Evolutionary conservation across 768 basidiomycete genomes (phyloP), one percentile per base, ranked within the genome.

Genomic region (Fibroporia radiculosa): DNA sequence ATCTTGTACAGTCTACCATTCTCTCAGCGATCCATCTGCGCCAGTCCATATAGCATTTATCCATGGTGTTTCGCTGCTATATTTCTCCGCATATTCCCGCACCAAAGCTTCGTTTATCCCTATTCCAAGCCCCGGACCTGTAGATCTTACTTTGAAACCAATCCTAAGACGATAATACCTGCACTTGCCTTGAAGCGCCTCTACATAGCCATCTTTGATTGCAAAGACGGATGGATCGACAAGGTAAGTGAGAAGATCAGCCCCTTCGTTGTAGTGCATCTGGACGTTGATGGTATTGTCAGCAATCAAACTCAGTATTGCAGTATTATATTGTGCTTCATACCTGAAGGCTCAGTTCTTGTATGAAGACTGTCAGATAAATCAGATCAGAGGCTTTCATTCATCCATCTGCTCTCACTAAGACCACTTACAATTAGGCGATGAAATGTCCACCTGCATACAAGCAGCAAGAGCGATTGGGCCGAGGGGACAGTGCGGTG

Each of bases 381-480:
- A 8, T 10, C 12, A 26, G 8, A 32, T 8, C 18, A 35, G 28
- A 32, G 8, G n/a, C 22, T 10, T 20, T 18, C 5, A 27, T 18
- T 24, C 20, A n/a, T 20, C 8, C 14, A 32, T 6, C 4, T 6
- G 39, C 29, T 23, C 27, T 24, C 18, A 11, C 10, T 42, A 3
- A 5, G 10, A 27, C 25, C 1, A 58, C 74, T 51, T 49, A 75
- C 81, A 81, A 54, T 84, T 83, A 3, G 76, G 75, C 10, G 74
- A 69, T 19, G 71, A 64, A 27, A 74, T 66, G 3, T 71, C 82
- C 3, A 85, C 70, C 43, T 84, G 79, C 33, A 84, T 72, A 54
- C 77, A 80, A 18, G 82, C 82, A 4, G 82, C 84, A 19, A 85
- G 69, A 0, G 82, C 80, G 24, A 87, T 75, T 0, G 83, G 84